Base-by-base conservation (phyloP, 805 yeast genomes). In the Hanseniaspora nectarophila region DNA sequence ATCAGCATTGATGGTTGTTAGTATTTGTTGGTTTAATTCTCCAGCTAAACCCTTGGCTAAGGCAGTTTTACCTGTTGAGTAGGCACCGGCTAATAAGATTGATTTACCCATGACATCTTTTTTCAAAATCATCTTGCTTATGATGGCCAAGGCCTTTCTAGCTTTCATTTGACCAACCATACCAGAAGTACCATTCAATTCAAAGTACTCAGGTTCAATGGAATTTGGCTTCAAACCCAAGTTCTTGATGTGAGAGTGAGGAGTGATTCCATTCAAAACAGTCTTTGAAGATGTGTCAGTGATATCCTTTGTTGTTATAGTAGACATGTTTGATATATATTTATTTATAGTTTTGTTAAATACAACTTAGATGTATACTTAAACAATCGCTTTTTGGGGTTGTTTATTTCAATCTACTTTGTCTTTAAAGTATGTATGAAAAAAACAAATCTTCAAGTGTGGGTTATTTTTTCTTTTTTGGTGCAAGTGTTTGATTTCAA, bases 31-130 rank as follows among this genome's bases (percentile, higher is more conserved):
- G 68, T 74, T 82, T 59, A 84, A 71, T 49, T 78, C 80, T 63
- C 83, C 89, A 2, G 88, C 75, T 38, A 84, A 73, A 16, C 97
- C 98, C 83, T 88, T 84, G 13, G 99, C 98, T 60, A 92, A 78
- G 35, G 99, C 99, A 3, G 99, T 92, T 67, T 92, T 92, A 68
- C 99, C 99, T 0, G 98, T 92, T 13, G 95, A 86, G 28, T 98
- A 98, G 10, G 97, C 97, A 38, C 99, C 99, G 0, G 98, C 97
- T 55, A 92, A 75, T 56, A 92, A 70, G 20, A 89, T 92, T 1
- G 97, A 97, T 59, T 97, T 78, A 26, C 99, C 99, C 21, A 97
- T 96, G 68, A 92, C 90, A 58, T 85, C 80, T 48, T 96, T 95
- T 32, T 85, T 88, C 64, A 86, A 88, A 55, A 92, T 87, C 87